Percentiles rank a stretch among this genome's conserved stretches.
Evolutionary conservation across 192 early-diverging fungal species (phyloP).

Genomic region (Gigaspora rosea): DNA sequence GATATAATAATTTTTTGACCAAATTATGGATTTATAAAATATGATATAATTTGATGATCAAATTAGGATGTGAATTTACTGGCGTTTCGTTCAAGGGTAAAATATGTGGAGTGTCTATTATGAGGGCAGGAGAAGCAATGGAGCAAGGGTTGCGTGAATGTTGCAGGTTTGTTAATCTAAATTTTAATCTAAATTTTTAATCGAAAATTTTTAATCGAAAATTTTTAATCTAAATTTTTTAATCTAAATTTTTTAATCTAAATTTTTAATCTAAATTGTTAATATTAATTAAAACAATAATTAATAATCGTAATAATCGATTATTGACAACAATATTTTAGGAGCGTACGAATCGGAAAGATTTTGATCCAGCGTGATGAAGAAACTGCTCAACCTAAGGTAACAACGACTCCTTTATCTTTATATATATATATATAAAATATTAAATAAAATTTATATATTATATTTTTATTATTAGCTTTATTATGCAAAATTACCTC

Average conservation of each 20-base stretch:
- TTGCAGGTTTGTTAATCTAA: conserved; percentile 53
- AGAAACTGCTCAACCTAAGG: conserved; percentile 85
- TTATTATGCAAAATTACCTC: conserved; percentile 91
- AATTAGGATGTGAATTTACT: conserved; percentile 57
- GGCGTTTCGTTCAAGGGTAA: conserved; percentile 81
- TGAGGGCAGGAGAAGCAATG: conserved; percentile 96
- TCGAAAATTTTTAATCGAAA: too few relatives aligned
- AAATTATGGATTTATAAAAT: neutral
- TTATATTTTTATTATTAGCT: conserved; percentile 47
- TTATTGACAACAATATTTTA: conserved; percentile 34
- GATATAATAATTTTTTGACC: neutral
- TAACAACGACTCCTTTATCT: conserved; percentile 9
- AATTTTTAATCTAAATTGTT: neutral
- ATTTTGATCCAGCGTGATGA: conserved; percentile 96
- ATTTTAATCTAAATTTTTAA: neutral
- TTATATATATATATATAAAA: neutral
- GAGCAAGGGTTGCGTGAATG: conserved; percentile 83
- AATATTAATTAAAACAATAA: neutral
- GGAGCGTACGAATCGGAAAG: conserved; percentile 91
- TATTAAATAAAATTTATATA: neutral
- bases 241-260: too few relatives aligned
- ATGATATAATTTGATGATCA: conserved; percentile 23
- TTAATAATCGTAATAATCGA: neutral
- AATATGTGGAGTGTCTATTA: conserved; percentile 94
- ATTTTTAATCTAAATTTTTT: too few relatives aligned